Evolutionary conservation across 352 stramenopile species (phyloP), one percentile per base, ranked within the genome.

Genomic region (Phytopythium kandeliae): DNA sequence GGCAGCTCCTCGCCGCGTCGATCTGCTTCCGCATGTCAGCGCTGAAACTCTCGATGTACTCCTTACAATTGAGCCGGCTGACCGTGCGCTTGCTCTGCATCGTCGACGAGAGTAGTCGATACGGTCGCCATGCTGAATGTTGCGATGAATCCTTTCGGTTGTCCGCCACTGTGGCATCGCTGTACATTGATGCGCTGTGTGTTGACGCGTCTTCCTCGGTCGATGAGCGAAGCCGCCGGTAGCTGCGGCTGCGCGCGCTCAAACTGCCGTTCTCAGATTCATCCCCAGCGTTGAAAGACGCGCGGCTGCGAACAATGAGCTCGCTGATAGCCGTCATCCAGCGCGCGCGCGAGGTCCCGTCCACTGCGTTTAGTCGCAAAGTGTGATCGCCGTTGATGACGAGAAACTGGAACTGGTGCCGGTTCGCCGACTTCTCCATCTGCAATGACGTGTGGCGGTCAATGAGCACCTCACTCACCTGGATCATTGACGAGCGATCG

Each of bases 241-340:
- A 67, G 34, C 57, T 74, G 19, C 68, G 73, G 22, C 66, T 85
- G 36, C 71, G 57, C 0, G 63, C 65, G 33, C 69, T 82, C 12
- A 19, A 38, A 7, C 61, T 68, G 0, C 59, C 62, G 33, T 57
- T 82, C 25, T 89, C 81, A 1, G 78, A 87, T 22, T 92, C 81
- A 37, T 92, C 78, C 1, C 72, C 69, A 2, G 74, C 81, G 37
- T 85, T 74, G 60, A 92, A 92, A 3, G 81, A 92, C 28, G 67
- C 67, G 11, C 81, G 76, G 48, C 71, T 88, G 21, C 74, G 78
- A 16, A 95, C 79, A 46, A 95, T 92, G 44, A 95, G 64, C 47
- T 88, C 76, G 55, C 74, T 92, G 4, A 95, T 71, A 4, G 84
- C 81, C 9, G 74, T 82, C 5, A 95, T 62, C 84, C 84, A 95